A percentile compares a stretch with the other conserved stretches of the same genome.
Evolutionary conservation across 164 flowering plant genomes (phyloP).

Genomic region (Stephania yunnanensis): DNA sequence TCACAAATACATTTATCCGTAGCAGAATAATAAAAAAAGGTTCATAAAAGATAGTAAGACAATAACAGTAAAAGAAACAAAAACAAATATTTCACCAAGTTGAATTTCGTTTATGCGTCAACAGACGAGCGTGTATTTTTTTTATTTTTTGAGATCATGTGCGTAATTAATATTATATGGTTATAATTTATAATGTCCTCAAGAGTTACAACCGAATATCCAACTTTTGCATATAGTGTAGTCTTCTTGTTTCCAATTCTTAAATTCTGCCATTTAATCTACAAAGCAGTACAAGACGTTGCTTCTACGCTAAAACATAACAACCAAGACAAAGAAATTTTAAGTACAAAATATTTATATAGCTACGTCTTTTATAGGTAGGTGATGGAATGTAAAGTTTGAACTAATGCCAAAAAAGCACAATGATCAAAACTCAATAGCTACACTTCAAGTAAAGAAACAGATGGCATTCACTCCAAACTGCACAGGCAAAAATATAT

Average conservation of each 20-base stretch:
- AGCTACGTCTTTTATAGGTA: too few species aligned
- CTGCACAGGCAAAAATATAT: not conserved
- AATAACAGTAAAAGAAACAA: not conserved
- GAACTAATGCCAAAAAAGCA: too few species aligned
- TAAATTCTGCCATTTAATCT: not conserved
- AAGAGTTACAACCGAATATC: not conserved
- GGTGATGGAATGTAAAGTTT: too few species aligned
- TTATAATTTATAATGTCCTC: not conserved
- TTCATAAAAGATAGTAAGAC: not conserved
- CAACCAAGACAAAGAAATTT: not conserved
- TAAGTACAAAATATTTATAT: too few species aligned
- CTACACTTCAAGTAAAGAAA: not conserved
- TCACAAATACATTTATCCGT: slow-evolving; percentile 20
- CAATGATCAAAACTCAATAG: too few species aligned
- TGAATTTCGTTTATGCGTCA: not conserved
- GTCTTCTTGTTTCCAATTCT: not conserved
- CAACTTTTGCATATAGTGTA: not conserved
- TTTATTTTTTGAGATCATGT: too few species aligned
- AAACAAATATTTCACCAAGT: not conserved
- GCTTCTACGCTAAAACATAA: too few species aligned
- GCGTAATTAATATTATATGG: not conserved
- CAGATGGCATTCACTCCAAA: not conserved
- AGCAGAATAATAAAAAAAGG: not conserved
- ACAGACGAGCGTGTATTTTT: too few species aligned
- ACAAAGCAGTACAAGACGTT: not conserved